phyloP scores from a whole-genome alignment of 1,139 yeast species.

The Hemisphaericaspora xylanilytica region DNA sequence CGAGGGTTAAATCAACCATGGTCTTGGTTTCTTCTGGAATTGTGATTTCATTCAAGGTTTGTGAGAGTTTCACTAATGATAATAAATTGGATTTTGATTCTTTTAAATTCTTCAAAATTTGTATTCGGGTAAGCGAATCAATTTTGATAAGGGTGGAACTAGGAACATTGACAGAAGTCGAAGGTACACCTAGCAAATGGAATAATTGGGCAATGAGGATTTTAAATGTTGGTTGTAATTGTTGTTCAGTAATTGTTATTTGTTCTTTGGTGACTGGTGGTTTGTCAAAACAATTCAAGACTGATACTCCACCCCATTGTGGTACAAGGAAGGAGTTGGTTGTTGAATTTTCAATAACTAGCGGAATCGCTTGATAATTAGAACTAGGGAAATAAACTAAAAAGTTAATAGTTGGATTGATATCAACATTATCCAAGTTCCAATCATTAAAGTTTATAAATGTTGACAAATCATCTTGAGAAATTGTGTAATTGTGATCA shows the following conservation, averaged over 20 bases:
- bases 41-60: constrained; percentile 72
- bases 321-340: constrained; percentile 78
- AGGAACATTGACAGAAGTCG: constrained; percentile 24
- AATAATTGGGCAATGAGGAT: constrained; percentile 74
- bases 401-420: constrained; percentile 68
- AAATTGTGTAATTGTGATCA: constrained; percentile 33
- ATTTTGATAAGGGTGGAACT: constrained; percentile 60
- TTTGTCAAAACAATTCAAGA: constrained; percentile 39
- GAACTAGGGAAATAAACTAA: constrained; percentile 58
- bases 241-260: constrained; percentile 36
- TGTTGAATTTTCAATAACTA: constrained; percentile 41
- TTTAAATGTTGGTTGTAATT: constrained; percentile 60
- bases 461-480: constrained; percentile 54
- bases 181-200: constrained; percentile 67
- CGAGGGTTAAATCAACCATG: constrained; percentile 44
- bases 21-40: constrained; percentile 66
- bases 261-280: constrained; percentile 22
- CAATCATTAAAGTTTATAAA: constrained; percentile 78
- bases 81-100: constrained; percentile 56
- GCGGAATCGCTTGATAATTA: constrained; percentile 43
- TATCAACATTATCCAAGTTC: constrained; percentile 58
- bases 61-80: constrained; percentile 67
- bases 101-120: constrained; percentile 52
- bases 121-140: constrained; percentile 62
- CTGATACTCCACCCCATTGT: constrained; percentile 81